phyloP scores from a whole-genome alignment of 2,329 filamentous ascomycete species.

The Colletotrichum viniferum region DNA sequence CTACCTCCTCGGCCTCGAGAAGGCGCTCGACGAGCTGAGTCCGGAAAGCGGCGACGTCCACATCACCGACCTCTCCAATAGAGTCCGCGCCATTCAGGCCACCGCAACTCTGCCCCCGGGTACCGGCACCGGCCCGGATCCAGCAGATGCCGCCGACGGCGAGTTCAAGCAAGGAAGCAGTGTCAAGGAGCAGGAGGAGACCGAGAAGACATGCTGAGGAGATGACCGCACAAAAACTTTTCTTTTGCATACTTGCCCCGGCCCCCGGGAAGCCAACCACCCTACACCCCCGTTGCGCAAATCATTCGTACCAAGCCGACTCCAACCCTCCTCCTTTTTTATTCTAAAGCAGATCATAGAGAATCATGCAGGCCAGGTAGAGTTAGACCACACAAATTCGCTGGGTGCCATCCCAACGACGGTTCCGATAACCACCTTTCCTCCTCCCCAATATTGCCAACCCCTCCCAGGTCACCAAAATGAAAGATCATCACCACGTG shows the following conservation, averaged over 20 bases:
- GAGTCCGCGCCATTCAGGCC: constrained; percentile 68
- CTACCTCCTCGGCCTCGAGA: constrained; percentile 83
- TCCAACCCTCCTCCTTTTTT: not conserved
- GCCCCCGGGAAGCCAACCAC: not conserved
- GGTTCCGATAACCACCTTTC: not conserved
- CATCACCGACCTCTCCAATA: constrained; percentile 78
- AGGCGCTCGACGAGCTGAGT: constrained; percentile 74
- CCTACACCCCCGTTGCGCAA: not conserved
- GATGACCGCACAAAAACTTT: not conserved
- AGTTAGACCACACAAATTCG: constrained; percentile 7
- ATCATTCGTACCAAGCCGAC: not conserved
- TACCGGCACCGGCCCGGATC: constrained; percentile 1
- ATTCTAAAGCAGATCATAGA: constrained; percentile 14
- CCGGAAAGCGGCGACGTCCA: constrained; percentile 82
- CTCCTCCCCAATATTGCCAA: not conserved
- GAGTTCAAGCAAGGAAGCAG: constrained; percentile 28
- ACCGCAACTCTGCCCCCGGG: not conserved
- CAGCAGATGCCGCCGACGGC: constrained; percentile 5
- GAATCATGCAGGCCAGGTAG: constrained; percentile 3
- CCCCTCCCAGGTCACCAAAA: not conserved
- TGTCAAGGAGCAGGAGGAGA: constrained; percentile 61
- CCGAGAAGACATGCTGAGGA: constrained; percentile 47
- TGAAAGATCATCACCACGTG: not conserved
- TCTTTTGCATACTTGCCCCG: not conserved
- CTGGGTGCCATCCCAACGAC: not conserved